phyloP scores from a whole-genome alignment of 352 stramenopile genomes.

The Blastocystis sp. region DNA sequence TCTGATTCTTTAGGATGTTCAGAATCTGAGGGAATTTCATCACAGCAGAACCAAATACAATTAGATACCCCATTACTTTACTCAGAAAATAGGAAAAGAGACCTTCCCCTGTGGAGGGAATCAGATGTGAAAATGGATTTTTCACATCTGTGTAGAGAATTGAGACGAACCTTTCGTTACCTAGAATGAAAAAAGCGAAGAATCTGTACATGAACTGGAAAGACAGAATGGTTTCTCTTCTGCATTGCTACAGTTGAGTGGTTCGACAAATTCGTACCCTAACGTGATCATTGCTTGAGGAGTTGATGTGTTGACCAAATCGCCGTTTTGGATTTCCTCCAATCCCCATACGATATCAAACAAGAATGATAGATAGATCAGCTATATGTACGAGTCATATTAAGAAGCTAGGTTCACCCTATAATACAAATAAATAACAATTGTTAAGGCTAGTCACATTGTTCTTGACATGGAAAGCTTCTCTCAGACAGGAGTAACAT shows the following conservation, averaged over 20 bases:
- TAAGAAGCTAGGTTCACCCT: no score
- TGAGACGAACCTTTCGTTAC: not conserved
- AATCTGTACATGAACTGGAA: no score
- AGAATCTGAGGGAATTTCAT: slow-evolving; percentile 84
- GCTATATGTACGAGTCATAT: no score
- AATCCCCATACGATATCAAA: no score
- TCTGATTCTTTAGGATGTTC: slow-evolving; percentile 79
- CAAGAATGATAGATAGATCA: no score
- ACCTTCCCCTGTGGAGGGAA: not conserved
- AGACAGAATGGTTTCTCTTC: no score
- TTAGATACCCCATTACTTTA: slow-evolving; percentile 80
- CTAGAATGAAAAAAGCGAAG: not conserved
- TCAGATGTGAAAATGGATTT: not conserved
- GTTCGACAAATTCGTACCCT: no score
- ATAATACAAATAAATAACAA: no score
- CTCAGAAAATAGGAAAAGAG: slow-evolving; percentile 71
- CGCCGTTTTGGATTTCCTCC: no score
- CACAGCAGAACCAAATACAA: slow-evolving; percentile 80
- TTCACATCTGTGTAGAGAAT: not conserved
- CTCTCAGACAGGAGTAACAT: not conserved
- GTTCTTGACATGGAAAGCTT: not conserved
- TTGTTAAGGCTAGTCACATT: not conserved
- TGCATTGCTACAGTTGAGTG: no score
- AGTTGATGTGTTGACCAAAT: no score
- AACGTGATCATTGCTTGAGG: no score